Percentiles rank a stretch among this genome's conserved stretches.
These are phyloP conservation scores for Mortierella sp. DNA, from an alignment of 371 early-diverging fungal species.

Conservation along the genomic window DNA sequence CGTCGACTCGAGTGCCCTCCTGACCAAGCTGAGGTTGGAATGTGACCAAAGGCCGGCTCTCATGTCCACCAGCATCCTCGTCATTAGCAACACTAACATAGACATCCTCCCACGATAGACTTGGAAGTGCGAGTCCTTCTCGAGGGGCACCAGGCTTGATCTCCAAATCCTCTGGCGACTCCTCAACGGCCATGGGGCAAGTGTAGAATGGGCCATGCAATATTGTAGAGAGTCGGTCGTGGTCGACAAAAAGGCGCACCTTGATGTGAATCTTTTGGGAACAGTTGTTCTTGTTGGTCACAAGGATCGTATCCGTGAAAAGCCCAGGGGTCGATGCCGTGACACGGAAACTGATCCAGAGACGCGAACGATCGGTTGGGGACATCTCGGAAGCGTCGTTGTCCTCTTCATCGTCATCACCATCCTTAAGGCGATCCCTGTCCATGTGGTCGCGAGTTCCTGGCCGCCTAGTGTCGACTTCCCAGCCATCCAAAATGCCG, in stretches of 20 bases:
- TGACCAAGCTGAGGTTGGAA: slow-evolving; percentile 41
- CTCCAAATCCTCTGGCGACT: slow-evolving; percentile 35
- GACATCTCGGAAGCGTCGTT: slow-evolving; percentile 21
- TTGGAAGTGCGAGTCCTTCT: slow-evolving; percentile 42
- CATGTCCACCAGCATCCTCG: slow-evolving; percentile 8
- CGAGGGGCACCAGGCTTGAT: slow-evolving; percentile 39
- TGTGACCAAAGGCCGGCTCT: slow-evolving; percentile 7
- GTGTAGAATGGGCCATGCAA: slow-evolving; percentile 39
- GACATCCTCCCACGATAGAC: slow-evolving; percentile 48
- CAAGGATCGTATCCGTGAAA: slow-evolving; percentile 69
- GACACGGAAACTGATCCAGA: slow-evolving; percentile 73
- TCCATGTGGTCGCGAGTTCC: slow-evolving; percentile 26
- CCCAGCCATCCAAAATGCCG: slow-evolving; percentile 75
- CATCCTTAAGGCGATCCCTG: slow-evolving; percentile 8
- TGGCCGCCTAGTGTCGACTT: slow-evolving; percentile 29
- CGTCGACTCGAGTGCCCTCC: slow-evolving; percentile 56
- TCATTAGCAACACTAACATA: slow-evolving; percentile 52
- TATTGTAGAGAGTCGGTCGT: slow-evolving; percentile 44
- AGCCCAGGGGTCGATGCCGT: slow-evolving; percentile 72
- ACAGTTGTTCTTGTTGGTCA: slow-evolving; percentile 81
- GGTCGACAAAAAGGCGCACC: slow-evolving; percentile 78
- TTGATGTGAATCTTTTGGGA: slow-evolving; percentile 75
- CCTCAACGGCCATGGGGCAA: slow-evolving; percentile 45
- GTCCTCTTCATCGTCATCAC: slow-evolving; percentile 16
- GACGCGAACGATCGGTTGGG: slow-evolving; percentile 58